Conservation (phyloP, 176 grass and related monocot species). For the Oryza glumipatula region DNA sequence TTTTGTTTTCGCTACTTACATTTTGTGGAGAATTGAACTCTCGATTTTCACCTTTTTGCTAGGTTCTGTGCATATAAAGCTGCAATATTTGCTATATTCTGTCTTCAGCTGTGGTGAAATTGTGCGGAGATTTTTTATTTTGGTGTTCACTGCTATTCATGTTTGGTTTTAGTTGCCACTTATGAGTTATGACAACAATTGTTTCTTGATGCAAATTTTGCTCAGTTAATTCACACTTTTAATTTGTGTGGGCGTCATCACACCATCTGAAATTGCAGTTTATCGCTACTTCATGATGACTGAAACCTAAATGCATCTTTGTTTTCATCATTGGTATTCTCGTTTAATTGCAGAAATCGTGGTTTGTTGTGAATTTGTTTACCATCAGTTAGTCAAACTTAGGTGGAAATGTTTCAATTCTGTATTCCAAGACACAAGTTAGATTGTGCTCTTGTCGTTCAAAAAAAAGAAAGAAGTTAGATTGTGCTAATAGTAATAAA, state of each 20-base stretch:
- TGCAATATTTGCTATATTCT: too few relatives aligned
- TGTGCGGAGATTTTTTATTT: background rate
- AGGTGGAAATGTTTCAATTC: background rate
- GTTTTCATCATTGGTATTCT: background rate
- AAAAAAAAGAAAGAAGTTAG: background rate
- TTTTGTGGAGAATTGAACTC: background rate
- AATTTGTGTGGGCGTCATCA: too few relatives aligned
- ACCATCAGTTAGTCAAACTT: background rate
- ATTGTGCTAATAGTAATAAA: background rate
- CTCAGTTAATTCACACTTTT: too few relatives aligned
- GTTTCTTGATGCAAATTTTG: background rate
- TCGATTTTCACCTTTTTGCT: background rate
- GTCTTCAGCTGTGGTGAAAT: background rate
- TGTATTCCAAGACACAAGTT: background rate
- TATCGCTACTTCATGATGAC: background rate
- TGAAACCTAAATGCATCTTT: background rate
- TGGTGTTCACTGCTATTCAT: background rate
- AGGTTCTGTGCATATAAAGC: background rate
- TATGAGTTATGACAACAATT: too few relatives aligned
- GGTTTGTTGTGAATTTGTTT: background rate
- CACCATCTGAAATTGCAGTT: too few relatives aligned
- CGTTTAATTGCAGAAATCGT: background rate
- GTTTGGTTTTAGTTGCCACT: background rate
- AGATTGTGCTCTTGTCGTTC: background rate
- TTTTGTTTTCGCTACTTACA: background rate